Percentiles rank a stretch among this genome's conserved stretches.
Conservation (phyloP, 2,329 filamentous ascomycete genomes). For the Arachnomyces sp. region DNA sequence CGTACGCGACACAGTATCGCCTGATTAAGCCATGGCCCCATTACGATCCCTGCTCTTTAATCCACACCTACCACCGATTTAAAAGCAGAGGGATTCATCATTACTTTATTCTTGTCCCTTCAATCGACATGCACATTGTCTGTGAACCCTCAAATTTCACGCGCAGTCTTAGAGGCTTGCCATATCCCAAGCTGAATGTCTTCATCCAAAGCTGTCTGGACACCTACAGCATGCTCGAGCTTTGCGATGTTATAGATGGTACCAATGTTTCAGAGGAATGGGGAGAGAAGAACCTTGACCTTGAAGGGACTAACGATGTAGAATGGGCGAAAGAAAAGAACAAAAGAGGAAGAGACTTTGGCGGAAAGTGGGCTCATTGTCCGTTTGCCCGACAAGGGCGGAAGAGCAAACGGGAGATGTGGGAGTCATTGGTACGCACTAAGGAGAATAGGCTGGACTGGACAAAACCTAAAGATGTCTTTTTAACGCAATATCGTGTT, state of each 20-base stretch:
- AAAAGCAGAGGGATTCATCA: conserved; percentile 21
- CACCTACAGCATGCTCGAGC: conserved; percentile 19
- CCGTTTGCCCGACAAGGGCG: conserved; percentile 17
- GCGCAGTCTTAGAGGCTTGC: conserved; percentile 22
- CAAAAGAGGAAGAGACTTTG: conserved; percentile 14
- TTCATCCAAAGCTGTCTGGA: conserved; percentile 23
- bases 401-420: conserved; percentile 18
- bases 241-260: conserved; percentile 23
- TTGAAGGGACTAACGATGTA: conserved; percentile 21
- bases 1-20: conserved; percentile 16
- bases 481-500: conserved; percentile 20
- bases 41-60: conserved; percentile 18
- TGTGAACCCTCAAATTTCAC: conserved; percentile 18
- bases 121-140: conserved; percentile 19
- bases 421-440: conserved; percentile 19
- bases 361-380: conserved; percentile 20
- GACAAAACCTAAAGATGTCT: conserved; percentile 20
- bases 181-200: conserved; percentile 21
- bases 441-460: conserved; percentile 20
- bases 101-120: conserved; percentile 21
- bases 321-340: conserved; percentile 22
- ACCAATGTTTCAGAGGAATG: conserved; percentile 24
- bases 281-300: conserved; percentile 18
- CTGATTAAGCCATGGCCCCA: conserved; percentile 15
- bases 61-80: conserved; percentile 22